Percentiles rank a stretch among this genome's conserved stretches.
phyloP scores from a whole-genome alignment of 306 rosid genomes.

The Begonia fuchsioides region DNA sequence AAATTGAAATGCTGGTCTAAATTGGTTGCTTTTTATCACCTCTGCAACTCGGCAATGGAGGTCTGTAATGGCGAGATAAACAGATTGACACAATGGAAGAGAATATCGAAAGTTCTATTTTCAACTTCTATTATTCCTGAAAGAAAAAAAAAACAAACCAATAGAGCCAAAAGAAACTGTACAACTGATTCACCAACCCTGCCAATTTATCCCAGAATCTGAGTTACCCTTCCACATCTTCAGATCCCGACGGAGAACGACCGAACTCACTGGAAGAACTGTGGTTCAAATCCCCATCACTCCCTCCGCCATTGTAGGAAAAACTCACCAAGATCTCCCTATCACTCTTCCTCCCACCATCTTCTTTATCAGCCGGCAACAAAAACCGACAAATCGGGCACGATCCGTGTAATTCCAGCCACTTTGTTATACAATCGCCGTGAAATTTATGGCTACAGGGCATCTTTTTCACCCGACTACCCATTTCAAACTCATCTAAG shows the following conservation, averaged over 20 bases:
- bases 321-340: slow-evolving; percentile 56
- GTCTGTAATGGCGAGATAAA: no score
- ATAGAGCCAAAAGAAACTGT: not conserved
- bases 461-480: slow-evolving; percentile 42
- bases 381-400: slow-evolving; percentile 70
- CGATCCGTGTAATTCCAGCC: slow-evolving; percentile 64
- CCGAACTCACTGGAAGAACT: slow-evolving; percentile 14
- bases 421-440: slow-evolving; percentile 44
- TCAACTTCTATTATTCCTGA: not conserved
- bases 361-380: slow-evolving; percentile 59
- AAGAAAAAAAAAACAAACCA: not conserved
- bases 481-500: slow-evolving; percentile 49
- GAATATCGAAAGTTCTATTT: not conserved
- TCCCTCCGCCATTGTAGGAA: slow-evolving; percentile 23
- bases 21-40: not conserved
- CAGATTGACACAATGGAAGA: no score
- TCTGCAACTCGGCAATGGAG: not conserved
- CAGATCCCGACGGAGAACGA: slow-evolving; percentile 1
- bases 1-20: no score
- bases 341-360: slow-evolving; percentile 25
- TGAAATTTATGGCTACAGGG: slow-evolving; percentile 75
- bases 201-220: not conserved
- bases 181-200: not conserved
- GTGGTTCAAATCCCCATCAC: slow-evolving; percentile 14
- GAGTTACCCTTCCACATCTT: not conserved